Evolutionary conservation across 2,329 filamentous ascomycete genomes (phyloP).

Genomic region (Fusarium sp.): DNA sequence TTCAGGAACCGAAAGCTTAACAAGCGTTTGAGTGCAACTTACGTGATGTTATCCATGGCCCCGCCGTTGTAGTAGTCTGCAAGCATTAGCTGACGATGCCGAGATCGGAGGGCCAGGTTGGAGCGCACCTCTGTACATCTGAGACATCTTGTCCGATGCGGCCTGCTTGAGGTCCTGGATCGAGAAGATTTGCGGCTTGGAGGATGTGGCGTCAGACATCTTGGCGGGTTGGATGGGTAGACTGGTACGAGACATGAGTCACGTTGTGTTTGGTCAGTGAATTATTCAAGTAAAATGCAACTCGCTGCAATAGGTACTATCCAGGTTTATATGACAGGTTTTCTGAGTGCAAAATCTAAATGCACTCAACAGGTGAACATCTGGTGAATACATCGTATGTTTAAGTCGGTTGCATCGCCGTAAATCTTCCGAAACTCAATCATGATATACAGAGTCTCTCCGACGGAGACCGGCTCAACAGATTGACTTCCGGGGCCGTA

Average conservation of each 20-base stretch:
- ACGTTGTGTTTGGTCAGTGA: background rate
- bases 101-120: background rate
- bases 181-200: background rate
- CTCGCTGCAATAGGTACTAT: background rate
- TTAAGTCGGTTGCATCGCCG: background rate
- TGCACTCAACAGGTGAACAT: background rate
- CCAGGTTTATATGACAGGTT: background rate
- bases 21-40: background rate
- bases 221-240: background rate
- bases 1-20: background rate
- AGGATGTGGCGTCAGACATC: background rate
- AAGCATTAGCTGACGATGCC: background rate
- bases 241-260: background rate
- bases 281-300: background rate
- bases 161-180: conserved; percentile 3
- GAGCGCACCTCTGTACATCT: background rate
- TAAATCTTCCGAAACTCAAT: background rate
- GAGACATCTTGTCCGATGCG: conserved; percentile 3
- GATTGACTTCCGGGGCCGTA: background rate
- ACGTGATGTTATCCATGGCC: background rate
- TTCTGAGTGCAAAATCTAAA: background rate
- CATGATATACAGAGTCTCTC: background rate
- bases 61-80: background rate
- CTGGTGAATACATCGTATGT: background rate
- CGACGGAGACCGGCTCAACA: background rate